Evolutionary conservation across 306 rosid species (phyloP).

Genomic region (Sesbania bispinosa): DNA sequence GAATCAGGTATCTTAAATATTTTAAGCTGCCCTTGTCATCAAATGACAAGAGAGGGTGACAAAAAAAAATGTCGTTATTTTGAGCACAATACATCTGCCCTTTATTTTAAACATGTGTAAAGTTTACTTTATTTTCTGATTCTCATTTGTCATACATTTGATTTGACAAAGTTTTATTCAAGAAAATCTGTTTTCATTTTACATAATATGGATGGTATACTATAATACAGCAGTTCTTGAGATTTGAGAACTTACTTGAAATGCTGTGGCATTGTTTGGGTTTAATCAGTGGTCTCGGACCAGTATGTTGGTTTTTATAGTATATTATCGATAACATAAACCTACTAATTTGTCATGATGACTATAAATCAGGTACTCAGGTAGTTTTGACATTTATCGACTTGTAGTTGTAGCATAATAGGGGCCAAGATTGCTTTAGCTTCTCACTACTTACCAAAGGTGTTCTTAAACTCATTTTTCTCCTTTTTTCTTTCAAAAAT

Average conservation of each 20-base stretch:
- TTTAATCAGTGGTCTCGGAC: background rate
- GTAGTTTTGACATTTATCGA: too few species aligned
- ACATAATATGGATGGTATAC: slow-evolving; percentile 2
- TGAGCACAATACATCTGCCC: background rate
- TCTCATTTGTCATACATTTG: slow-evolving; percentile 16
- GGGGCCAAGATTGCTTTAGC: background rate
- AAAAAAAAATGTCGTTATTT: slow-evolving; percentile 23
- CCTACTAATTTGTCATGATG: background rate
- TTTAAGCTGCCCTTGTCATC: slow-evolving; percentile 20
- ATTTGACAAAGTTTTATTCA: background rate
- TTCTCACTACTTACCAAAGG: background rate
- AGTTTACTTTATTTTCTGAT: slow-evolving; percentile 15
- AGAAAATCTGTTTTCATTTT: slow-evolving; percentile 16
- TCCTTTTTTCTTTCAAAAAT: background rate
- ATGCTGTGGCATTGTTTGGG: background rate
- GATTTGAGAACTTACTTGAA: background rate
- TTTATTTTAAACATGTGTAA: background rate
- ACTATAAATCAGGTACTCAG: background rate
- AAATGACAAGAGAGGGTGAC: slow-evolving; percentile 1
- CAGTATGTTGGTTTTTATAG: background rate
- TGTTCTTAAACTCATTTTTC: background rate
- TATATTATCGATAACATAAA: background rate
- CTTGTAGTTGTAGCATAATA: background rate
- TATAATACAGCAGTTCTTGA: background rate
- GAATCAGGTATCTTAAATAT: slow-evolving; percentile 67